Conservation (phyloP, 148 eudicot species). For the Fallopia convolvulus region DNA sequence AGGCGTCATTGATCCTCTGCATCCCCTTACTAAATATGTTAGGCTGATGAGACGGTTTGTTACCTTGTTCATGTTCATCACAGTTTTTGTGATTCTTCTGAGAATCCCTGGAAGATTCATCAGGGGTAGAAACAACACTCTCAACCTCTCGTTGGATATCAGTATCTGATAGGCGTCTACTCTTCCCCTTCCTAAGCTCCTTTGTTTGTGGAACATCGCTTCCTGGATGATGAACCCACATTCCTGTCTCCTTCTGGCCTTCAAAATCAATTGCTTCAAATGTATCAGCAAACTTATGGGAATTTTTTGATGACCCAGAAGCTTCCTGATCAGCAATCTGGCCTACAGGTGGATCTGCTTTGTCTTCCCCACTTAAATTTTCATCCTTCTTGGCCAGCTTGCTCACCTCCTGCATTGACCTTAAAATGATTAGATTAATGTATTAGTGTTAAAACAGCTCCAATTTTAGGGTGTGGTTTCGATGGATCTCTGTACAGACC, state of each 20-base stretch:
- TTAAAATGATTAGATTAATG: not conserved
- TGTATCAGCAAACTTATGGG: slow-evolving; percentile 20
- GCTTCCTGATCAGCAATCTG: slow-evolving; percentile 21
- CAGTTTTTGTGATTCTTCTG: slow-evolving; percentile 17
- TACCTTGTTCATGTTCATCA: slow-evolving; percentile 19
- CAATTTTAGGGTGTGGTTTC: not conserved
- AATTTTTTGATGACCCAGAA: slow-evolving; percentile 14
- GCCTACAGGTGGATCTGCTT: slow-evolving; percentile 17
- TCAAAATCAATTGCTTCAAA: slow-evolving; percentile 63
- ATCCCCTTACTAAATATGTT: slow-evolving; percentile 44
- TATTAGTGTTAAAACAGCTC: not conserved
- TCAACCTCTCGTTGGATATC: slow-evolving; percentile 24
- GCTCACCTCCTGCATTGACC: slow-evolving; percentile 34
- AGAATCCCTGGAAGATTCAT: slow-evolving; percentile 22
- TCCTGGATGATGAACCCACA: slow-evolving; percentile 88
- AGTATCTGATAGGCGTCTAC: slow-evolving; percentile 24
- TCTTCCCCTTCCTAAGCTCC: slow-evolving; percentile 77
- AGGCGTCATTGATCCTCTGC: slow-evolving; percentile 35
- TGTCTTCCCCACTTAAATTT: slow-evolving; percentile 17
- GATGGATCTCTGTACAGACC: no score
- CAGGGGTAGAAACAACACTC: slow-evolving; percentile 23
- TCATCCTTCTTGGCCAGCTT: slow-evolving; percentile 20
- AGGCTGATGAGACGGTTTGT: slow-evolving; percentile 19
- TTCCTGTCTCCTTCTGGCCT: slow-evolving; percentile 66
- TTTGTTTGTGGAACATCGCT: slow-evolving; percentile 55